A percentile compares a stretch with the other conserved stretches of the same genome.
phyloP scores from a whole-genome alignment of 2,329 filamentous ascomycete species.

The Blastomyces parvus region DNA sequence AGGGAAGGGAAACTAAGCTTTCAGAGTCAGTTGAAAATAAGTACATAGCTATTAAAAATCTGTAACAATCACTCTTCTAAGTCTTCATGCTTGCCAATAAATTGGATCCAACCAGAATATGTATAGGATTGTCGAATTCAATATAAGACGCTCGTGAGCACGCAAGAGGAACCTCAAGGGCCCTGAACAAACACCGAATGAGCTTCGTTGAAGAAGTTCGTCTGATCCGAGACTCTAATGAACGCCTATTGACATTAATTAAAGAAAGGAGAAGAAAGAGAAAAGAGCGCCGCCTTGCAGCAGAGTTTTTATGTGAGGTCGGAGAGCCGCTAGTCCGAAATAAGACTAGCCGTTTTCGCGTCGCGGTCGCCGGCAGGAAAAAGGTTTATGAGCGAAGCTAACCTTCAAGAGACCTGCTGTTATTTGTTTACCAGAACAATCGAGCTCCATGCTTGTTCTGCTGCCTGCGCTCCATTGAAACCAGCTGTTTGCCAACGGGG shows the following conservation, averaged over 20 bases:
- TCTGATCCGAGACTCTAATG: slow-evolving; percentile 99
- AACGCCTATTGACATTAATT: slow-evolving; percentile 62
- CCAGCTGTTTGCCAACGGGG: background rate
- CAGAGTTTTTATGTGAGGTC: background rate
- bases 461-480: background rate
- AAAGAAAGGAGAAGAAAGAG: slow-evolving; percentile 41
- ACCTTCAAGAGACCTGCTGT: background rate
- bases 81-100: slow-evolving; percentile 42
- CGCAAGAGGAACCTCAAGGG: slow-evolving; percentile 70
- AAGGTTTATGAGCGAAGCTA: background rate
- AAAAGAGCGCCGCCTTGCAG: slow-evolving; percentile 17
- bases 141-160: slow-evolving; percentile 97
- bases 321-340: slow-evolving; percentile 23
- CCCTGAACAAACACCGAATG: slow-evolving; percentile 87
- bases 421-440: background rate
- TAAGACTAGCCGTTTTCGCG: slow-evolving; percentile 21
- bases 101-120: slow-evolving; percentile 55
- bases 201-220: slow-evolving; percentile 33
- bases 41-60: slow-evolving; percentile 8
- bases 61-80: slow-evolving; percentile 45
- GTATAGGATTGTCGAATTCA: slow-evolving; percentile 55
- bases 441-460: background rate
- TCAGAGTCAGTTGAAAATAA: slow-evolving; percentile 10
- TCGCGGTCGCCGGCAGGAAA: slow-evolving; percentile 6
- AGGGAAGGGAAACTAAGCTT: slow-evolving; percentile 14